Percentiles rank a stretch among this genome's conserved stretches.
phyloP scores from a whole-genome alignment of 768 basidiomycete genomes.

The Tylopilus rubrobrunneus region DNA sequence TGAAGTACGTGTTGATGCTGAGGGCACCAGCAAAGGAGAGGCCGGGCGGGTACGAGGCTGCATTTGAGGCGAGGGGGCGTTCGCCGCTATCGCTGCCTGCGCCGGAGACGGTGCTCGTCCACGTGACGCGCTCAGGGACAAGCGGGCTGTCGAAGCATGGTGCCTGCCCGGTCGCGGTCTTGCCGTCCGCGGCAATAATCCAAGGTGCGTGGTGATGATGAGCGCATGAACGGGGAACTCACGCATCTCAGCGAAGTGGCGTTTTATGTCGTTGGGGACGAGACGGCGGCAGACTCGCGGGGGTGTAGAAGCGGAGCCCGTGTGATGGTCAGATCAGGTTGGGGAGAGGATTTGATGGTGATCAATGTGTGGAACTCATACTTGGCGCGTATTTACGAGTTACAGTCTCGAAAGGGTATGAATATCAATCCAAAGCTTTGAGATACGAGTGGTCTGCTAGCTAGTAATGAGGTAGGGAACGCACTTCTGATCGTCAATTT shows the following conservation, averaged over 20 bases:
- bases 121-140: slow-evolving; percentile 43
- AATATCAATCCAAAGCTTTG: too few relatives aligned
- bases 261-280: slow-evolving; percentile 72
- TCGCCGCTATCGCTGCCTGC: too few relatives aligned
- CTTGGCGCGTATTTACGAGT: too few relatives aligned
- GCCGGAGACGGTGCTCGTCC: slow-evolving; percentile 57
- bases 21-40: slow-evolving; percentile 30
- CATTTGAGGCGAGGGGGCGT: slow-evolving; percentile 31
- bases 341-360: too few relatives aligned
- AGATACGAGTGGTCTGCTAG: too few relatives aligned
- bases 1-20: slow-evolving; percentile 40
- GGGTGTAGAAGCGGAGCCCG: too few relatives aligned
- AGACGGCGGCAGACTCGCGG: slow-evolving; percentile 37
- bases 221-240: slow-evolving; percentile 20
- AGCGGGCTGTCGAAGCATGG: slow-evolving; percentile 35
- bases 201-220: slow-evolving; percentile 14
- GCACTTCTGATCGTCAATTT: background rate
- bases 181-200: slow-evolving; percentile 55
- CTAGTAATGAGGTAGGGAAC: too few relatives aligned
- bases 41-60: slow-evolving; percentile 57
- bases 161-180: background rate
- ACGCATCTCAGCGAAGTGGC: slow-evolving; percentile 42
- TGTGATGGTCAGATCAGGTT: too few relatives aligned
- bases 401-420: too few relatives aligned
- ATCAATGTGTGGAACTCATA: too few relatives aligned